Conservation (phyloP, 805 yeast genomes). For the Ogataea nakhonphanomensis region DNA sequence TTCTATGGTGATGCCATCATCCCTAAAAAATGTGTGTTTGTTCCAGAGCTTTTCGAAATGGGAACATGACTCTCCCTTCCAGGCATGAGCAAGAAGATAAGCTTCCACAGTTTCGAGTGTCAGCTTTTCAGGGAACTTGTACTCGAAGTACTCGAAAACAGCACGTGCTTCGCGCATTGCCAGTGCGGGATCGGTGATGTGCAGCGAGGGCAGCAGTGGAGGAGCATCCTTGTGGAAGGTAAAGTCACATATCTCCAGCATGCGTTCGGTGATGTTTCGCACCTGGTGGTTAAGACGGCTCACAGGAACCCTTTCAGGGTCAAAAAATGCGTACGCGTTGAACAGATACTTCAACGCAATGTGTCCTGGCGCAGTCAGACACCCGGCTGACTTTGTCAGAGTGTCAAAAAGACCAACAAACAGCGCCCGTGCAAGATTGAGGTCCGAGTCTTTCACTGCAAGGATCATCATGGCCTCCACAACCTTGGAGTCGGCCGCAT, state of each 20-base stretch:
- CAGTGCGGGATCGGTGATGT: constrained; percentile 32
- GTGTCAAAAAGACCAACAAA: constrained; percentile 36
- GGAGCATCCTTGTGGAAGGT: constrained; percentile 50
- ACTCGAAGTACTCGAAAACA: constrained; percentile 55
- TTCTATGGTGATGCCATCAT: constrained; percentile 22
- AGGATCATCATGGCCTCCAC: constrained; percentile 69
- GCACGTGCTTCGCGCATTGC: constrained; percentile 77
- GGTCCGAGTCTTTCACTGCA: constrained; percentile 79
- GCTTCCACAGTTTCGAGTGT: constrained; percentile 43
- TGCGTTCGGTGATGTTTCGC: constrained; percentile 38
- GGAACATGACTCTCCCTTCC: constrained; percentile 31
- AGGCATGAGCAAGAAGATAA: constrained; percentile 46
- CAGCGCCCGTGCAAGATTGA: constrained; percentile 65
- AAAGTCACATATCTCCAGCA: constrained; percentile 30
- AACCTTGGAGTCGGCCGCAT: constrained; percentile 37
- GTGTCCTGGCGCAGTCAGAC: constrained; percentile 20
- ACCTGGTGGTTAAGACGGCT: constrained; percentile 39
- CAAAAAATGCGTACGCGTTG: constrained; percentile 37
- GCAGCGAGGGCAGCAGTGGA: constrained; percentile 57
- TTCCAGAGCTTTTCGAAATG: constrained; percentile 37
- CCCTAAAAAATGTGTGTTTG: constrained; percentile 34
- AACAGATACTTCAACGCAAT: constrained; percentile 39
- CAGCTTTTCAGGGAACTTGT: constrained; percentile 42
- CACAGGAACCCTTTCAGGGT: constrained; percentile 25
- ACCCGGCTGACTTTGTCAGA: constrained; percentile 18